These are phyloP conservation scores for Aphanomyces stellatus DNA, from an alignment of 352 stramenopile species.

Conservation along the genomic window DNA sequence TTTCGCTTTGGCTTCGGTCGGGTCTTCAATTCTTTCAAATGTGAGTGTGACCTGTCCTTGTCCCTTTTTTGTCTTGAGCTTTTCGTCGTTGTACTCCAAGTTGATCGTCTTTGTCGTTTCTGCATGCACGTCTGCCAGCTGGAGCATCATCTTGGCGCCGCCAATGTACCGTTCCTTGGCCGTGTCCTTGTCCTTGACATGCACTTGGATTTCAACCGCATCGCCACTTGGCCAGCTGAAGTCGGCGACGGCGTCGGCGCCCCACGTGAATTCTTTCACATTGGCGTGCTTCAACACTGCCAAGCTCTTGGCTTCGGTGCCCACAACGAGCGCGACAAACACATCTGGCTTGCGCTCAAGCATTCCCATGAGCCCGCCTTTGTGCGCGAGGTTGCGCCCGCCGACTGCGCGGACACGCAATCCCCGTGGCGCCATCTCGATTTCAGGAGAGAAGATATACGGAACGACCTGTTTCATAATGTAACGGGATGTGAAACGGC, in stretches of 20 bases:
- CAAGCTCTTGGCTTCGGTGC: constrained; percentile 26
- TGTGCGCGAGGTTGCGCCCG: constrained; percentile 2
- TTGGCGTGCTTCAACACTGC: constrained; percentile 31
- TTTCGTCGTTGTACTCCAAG: constrained; percentile 41
- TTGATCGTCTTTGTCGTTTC: constrained; percentile 24
- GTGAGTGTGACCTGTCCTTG: constrained; percentile 36
- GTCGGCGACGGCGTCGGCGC: constrained; percentile 26
- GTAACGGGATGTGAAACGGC: too few species aligned
- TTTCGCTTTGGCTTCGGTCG: too few species aligned
- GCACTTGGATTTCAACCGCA: constrained; percentile 26
- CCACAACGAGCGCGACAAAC: constrained; percentile 37
- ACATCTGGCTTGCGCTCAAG: constrained; percentile 37
- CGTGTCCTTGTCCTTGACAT: constrained; percentile 41
- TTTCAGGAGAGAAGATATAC: neutral
- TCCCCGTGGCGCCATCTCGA: neutral
- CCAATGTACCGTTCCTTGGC: constrained; percentile 41
- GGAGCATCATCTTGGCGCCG: constrained; percentile 28
- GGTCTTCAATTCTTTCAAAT: constrained; percentile 23
- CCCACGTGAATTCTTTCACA: constrained; percentile 35
- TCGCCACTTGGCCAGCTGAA: constrained; percentile 24
- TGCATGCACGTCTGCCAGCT: too few species aligned
- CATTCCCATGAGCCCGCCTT: constrained; percentile 17
- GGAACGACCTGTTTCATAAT: neutral
- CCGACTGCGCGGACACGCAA: constrained; percentile 11
- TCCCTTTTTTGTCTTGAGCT: constrained; percentile 37